phyloP scores from a whole-genome alignment of 225 moss, liverwort and hornwort genomes.

The Sphagnum tenellum region DNA sequence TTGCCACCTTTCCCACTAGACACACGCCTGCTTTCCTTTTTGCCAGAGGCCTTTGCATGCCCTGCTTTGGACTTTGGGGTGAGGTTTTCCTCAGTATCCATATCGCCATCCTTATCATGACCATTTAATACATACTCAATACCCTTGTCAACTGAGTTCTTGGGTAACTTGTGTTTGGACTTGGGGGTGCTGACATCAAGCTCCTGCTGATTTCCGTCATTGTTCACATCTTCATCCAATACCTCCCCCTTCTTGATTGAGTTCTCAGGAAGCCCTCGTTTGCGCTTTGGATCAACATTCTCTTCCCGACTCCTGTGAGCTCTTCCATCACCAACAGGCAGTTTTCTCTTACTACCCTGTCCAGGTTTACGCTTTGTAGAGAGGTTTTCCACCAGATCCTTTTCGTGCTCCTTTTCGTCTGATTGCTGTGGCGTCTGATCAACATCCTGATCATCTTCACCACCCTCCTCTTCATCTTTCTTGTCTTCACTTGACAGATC shows the following conservation, averaged over 20 bases:
- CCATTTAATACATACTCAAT: slow-evolving; percentile 7
- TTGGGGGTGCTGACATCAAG: slow-evolving; percentile 6
- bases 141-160: slow-evolving; percentile 15
- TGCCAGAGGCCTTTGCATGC: not conserved
- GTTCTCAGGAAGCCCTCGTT: slow-evolving; percentile 31
- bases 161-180: slow-evolving; percentile 1
- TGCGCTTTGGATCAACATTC: slow-evolving; percentile 10
- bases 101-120: slow-evolving; percentile 1
- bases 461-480: no score
- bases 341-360: no score
- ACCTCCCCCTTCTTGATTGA: slow-evolving; percentile 6
- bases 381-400: no score
- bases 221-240: no score
- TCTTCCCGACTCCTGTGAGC: no score
- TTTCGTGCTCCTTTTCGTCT: not conserved
- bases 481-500: no score
- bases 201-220: slow-evolving; percentile 5
- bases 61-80: slow-evolving; percentile 13
- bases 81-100: slow-evolving; percentile 17
- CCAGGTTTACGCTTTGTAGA: slow-evolving; percentile 1
- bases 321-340: no score
- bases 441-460: no score
- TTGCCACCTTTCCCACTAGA: no score
- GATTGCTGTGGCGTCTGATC: no score
- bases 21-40: no score